Evolutionary conservation across 2,329 filamentous ascomycete genomes (phyloP), one percentile per base, ranked within the genome.

Genomic region (Fusarium goolgardi): DNA sequence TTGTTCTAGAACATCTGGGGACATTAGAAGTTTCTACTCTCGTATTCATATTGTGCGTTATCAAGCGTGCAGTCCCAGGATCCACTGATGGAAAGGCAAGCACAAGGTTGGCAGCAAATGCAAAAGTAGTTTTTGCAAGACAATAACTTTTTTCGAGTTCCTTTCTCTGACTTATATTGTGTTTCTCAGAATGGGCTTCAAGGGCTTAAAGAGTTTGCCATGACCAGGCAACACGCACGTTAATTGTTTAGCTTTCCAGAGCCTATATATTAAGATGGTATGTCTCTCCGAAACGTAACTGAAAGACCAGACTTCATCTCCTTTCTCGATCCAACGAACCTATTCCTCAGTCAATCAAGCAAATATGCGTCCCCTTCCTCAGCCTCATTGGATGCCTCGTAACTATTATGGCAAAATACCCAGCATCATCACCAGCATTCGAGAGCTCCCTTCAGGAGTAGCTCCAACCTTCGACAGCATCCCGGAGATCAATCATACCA

Each of bases 391-490:
- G 21, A n/a, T 20, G 39, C 16, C n/a, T 11, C 8, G 1, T 25
- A 4, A 0, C 2, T 67, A 67, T 13, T 4, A 10, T 1, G 10
- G 13, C 12, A 13, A 3, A 3, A 34, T 65, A 25, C 59, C 65
- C 1, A 32, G 29, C 1, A 34, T 57, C 40, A 65, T 68, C 35
- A n/a, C 51, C 11, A 65, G 55, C 8, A 58, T 68, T 27, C 43
- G 47, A 23, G 3, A 39, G 4, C 60, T 45, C 1, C 51, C 55
- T 3, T 4, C 18, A 1, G 52, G 23, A 39, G 55, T 55, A 12
- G 12, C 44, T 12, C 60, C 65, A 4, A 69, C 60, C 10, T 13
- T 65, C 3, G 27, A 69, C 2, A 69, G 49, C 6, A 69, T 69
- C 3, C 65, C 32, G 0, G 32, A 68, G 16, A 8, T 69, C 11